A percentile compares a stretch with the other conserved stretches of the same genome.
Evolutionary conservation across 164 flowering plant genomes (phyloP).

Genomic region (Vitis cinerea): DNA sequence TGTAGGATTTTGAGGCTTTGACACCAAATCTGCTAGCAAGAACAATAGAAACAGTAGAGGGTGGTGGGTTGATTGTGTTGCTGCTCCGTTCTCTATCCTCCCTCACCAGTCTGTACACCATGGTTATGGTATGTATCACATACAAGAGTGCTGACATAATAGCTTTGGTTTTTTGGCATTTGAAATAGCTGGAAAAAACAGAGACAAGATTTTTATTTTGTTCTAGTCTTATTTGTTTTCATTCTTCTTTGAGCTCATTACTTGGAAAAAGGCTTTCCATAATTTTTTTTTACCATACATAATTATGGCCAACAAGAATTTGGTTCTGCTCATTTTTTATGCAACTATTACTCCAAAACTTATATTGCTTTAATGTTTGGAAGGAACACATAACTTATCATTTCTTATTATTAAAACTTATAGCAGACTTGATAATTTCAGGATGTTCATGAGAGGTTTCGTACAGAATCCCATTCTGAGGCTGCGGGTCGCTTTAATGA

Average conservation of each 20-base stretch:
- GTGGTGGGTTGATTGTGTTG: conserved; percentile 88
- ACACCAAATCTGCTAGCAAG: conserved; percentile 97
- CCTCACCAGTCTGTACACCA: conserved; percentile 88
- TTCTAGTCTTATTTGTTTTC: no score
- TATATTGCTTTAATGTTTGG: background rate
- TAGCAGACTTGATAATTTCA: conserved; percentile 25
- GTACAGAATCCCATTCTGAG: conserved; percentile 87
- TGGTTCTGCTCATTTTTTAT: no score
- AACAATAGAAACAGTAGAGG: conserved; percentile 95
- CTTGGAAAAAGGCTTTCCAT: no score
- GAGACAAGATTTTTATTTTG: no score
- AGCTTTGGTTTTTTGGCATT: background rate
- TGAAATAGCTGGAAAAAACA: no score
- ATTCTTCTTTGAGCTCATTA: no score
- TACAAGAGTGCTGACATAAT: background rate
- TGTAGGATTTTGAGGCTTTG: conserved; percentile 95
- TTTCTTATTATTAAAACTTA: background rate
- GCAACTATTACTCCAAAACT: no score
- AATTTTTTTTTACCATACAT: no score
- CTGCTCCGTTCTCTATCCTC: conserved; percentile 79
- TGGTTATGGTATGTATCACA: conserved; percentile 85
- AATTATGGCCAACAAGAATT: no score
- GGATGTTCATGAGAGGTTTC: conserved; percentile 97
- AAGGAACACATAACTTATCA: background rate
- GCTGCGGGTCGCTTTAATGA: conserved; percentile 92